Base-by-base conservation (phyloP, 176 grass and related monocot species). In the Dendrocalamus sinicus region DNA sequence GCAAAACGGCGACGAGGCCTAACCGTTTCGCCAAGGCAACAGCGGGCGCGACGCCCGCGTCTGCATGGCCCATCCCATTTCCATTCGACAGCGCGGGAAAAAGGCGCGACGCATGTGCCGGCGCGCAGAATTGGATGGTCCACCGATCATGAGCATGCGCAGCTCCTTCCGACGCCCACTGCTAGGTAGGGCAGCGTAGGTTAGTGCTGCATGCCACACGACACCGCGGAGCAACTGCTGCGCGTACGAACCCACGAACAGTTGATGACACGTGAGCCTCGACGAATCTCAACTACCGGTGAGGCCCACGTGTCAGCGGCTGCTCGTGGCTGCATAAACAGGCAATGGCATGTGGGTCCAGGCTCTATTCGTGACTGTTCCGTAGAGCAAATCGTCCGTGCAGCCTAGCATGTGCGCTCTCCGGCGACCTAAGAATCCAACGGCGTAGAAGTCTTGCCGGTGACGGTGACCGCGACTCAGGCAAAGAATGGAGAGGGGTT, bases 101-200 rank as follows among this genome's bases (percentile, higher is more conserved):
- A 72, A 40, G 55, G 16, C 17, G 50, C 50, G 37, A 19, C 13
- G 50, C 65, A 78, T 60, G 83, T 78, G 83, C 64, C 51, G 37
- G 6, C 50, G n/a, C 26, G 40, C 84, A 86, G 84, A 47, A 11
- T 7, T 57, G 83, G 83, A 85, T 57, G 50, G 51, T 39, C 73
- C 73, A 37, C 30, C 26, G 54, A 61, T 45, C 54, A 78, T 16
- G 75, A 61, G 58, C 55, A 22, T n/a, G 3, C 8, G 0, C 10
- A 4, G 57, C n/a, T 12, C n/a, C 22, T 24, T n/a, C 58, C 58
- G 11, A 6, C 10, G n/a, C n/a, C 59, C n/a, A 5, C n/a, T 24
- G 59, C 57, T 10, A 60, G 22, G 58, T 35, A 35, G 35, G 35
- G 28, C 28, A 30, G 28, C 1, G 35, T 35, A 35, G 2, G 35